phyloP scores from a whole-genome alignment of 2,329 filamentous ascomycete species.

The Claviceps cyperi region DNA sequence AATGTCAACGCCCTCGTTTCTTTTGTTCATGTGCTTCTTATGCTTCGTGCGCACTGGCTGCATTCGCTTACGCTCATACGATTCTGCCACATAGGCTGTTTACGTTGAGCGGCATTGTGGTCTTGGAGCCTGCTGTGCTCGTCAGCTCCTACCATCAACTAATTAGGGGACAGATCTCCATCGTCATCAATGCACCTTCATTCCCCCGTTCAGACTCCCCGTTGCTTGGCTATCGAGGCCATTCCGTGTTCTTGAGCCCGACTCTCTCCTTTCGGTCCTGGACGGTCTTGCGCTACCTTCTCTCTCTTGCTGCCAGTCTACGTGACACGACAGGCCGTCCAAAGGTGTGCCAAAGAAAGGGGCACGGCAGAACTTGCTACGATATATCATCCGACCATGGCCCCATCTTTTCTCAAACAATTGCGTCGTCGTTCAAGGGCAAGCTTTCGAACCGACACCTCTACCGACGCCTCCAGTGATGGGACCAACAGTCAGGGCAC shows the following conservation, averaged over 20 bases:
- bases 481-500: constrained; percentile 42
- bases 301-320: neutral
- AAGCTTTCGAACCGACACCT: constrained; percentile 53
- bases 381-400: constrained; percentile 27
- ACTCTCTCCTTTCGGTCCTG: neutral
- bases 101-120: neutral
- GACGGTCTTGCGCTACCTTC: neutral
- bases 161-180: neutral
- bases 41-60: neutral
- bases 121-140: neutral
- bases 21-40: neutral
- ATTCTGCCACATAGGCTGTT: neutral
- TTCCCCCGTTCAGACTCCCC: neutral
- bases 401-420: constrained; percentile 57
- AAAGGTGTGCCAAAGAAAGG: neutral
- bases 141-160: neutral
- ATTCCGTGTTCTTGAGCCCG: neutral
- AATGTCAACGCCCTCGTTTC: neutral
- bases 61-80: neutral
- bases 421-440: constrained; percentile 63
- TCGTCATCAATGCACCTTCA: neutral
- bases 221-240: neutral
- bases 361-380: constrained; percentile 1
- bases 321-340: neutral
- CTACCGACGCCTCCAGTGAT: constrained; percentile 48